phyloP scores from a whole-genome alignment of 139 green algal genomes.

The Klebsormidium nitens region DNA sequence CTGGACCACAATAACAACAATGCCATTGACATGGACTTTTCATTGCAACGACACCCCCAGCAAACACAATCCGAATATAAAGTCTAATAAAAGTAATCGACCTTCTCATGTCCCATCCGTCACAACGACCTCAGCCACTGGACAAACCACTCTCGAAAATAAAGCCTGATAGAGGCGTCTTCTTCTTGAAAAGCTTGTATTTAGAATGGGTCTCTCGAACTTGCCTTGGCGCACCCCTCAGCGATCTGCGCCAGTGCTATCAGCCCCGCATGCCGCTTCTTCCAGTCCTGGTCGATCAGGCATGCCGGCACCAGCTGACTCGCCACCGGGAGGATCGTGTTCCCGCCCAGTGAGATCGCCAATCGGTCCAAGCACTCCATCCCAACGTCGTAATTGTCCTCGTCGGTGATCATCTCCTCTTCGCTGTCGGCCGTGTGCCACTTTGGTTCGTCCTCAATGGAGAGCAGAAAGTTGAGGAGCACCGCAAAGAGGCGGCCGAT shows the following conservation, averaged over 20 bases:
- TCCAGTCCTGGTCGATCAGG: constrained; percentile 74
- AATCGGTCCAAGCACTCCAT: constrained; percentile 93
- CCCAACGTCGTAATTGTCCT: constrained; percentile 42
- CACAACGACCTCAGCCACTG: no score
- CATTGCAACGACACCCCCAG: no score
- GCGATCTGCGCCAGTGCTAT: constrained; percentile 89
- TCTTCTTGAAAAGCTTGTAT: neutral
- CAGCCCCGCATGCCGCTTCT: constrained; percentile 84
- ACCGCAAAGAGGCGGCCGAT: constrained; percentile 73
- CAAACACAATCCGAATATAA: no score
- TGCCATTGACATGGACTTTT: no score
- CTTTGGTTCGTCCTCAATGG: constrained; percentile 84
- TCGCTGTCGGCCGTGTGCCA: constrained; percentile 64
- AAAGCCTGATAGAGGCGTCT: no score
- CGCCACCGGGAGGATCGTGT: constrained; percentile 72
- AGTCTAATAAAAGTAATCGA: no score
- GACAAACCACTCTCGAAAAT: no score
- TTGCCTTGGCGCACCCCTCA: constrained; percentile 90
- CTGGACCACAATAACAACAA: no score
- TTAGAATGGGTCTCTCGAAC: no score
- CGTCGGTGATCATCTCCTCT: constrained; percentile 43
- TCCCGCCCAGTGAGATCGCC: constrained; percentile 82
- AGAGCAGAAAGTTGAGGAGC: constrained; percentile 78
- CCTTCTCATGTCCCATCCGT: no score
- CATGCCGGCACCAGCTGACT: constrained; percentile 64